Percentiles rank a stretch among this genome's conserved stretches.
Conservation (phyloP, 768 basidiomycete genomes). For the Vishniacozyma victoriae region DNA sequence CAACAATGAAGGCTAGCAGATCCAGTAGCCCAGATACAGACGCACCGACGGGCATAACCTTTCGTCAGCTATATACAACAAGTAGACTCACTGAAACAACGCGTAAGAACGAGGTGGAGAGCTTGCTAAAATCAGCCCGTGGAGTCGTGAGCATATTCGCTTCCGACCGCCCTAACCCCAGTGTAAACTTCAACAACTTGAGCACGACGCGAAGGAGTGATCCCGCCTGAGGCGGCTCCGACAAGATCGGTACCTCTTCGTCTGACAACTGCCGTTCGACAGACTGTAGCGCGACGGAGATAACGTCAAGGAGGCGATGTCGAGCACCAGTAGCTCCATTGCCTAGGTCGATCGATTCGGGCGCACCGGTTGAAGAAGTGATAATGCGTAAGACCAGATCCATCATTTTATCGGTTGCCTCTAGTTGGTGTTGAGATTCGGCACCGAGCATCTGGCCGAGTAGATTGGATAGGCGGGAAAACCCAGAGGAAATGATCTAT, state of each 20-base stretch:
- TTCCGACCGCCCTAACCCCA: constrained; percentile 20
- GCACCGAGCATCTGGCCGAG: constrained; percentile 24
- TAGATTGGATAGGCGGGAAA: constrained; percentile 27
- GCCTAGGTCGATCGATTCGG: constrained; percentile 7
- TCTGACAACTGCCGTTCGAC: constrained; percentile 17
- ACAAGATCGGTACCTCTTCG: constrained; percentile 2
- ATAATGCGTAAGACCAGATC: constrained; percentile 29
- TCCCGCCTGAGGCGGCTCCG: constrained; percentile 12
- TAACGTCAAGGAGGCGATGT: constrained; percentile 23
- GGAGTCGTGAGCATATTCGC: constrained; percentile 7
- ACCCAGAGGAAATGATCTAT: constrained; percentile 28
- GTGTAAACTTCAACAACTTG: constrained; percentile 20
- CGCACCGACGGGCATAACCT: background rate
- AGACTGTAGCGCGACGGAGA: constrained; percentile 20
- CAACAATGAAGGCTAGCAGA: constrained; percentile 29
- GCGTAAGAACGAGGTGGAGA: constrained; percentile 18
- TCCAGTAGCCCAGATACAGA: constrained; percentile 15
- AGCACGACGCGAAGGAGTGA: constrained; percentile 16
- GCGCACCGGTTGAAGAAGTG: constrained; percentile 5
- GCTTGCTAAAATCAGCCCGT: constrained; percentile 26
- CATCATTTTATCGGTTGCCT: constrained; percentile 8
- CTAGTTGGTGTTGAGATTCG: constrained; percentile 16
- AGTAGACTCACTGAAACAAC: constrained; percentile 23
- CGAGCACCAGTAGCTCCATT: constrained; percentile 13
- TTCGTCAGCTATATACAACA: background rate